Conservation (phyloP, 1,139 yeast genomes). For the Torulaspora globosa region DNA sequence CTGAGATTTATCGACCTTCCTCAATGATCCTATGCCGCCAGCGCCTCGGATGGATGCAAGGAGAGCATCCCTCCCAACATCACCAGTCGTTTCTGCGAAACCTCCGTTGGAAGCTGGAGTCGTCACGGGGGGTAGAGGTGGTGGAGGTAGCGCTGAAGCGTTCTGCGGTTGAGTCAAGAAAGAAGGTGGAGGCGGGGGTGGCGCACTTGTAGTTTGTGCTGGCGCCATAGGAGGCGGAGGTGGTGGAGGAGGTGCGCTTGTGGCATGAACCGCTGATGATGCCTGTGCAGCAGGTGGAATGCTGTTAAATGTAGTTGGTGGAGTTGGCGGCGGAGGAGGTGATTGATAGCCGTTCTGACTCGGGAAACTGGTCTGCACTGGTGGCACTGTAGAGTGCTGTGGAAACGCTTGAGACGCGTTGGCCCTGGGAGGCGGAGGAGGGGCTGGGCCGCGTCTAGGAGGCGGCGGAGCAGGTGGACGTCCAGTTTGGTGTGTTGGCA, state of each 20-base stretch:
- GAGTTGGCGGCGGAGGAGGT: slow-evolving; percentile 20
- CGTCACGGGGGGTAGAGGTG: slow-evolving; percentile 38
- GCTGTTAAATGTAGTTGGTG: slow-evolving; percentile 21
- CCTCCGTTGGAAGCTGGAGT: slow-evolving; percentile 43
- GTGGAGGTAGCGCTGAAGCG: slow-evolving; percentile 26
- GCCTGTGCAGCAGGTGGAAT: slow-evolving; percentile 13
- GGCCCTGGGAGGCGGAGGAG: slow-evolving; percentile 28
- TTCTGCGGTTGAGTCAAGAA: slow-evolving; percentile 23
- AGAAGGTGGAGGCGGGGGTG: slow-evolving; percentile 39
- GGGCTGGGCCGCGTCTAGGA: slow-evolving; percentile 30
- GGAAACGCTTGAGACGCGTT: slow-evolving; percentile 11
- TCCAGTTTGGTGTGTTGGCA: slow-evolving; percentile 2
- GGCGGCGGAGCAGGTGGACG: slow-evolving; percentile 31
- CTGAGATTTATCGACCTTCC: slow-evolving; percentile 77
- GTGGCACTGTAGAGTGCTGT: slow-evolving; percentile 11
- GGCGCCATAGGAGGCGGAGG: slow-evolving; percentile 33
- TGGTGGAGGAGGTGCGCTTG: slow-evolving; percentile 16
- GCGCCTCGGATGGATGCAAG: slow-evolving; percentile 82
- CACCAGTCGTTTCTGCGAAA: slow-evolving; percentile 42
- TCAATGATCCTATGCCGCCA: slow-evolving; percentile 64
- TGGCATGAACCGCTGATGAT: slow-evolving; percentile 16
- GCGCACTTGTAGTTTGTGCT: slow-evolving; percentile 35
- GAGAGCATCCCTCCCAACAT: slow-evolving; percentile 70
- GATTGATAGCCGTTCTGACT: slow-evolving; percentile 7
- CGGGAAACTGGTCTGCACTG: slow-evolving; percentile 10